phyloP scores from a whole-genome alignment of 306 rosid genomes.

The Biancaea sappan region DNA sequence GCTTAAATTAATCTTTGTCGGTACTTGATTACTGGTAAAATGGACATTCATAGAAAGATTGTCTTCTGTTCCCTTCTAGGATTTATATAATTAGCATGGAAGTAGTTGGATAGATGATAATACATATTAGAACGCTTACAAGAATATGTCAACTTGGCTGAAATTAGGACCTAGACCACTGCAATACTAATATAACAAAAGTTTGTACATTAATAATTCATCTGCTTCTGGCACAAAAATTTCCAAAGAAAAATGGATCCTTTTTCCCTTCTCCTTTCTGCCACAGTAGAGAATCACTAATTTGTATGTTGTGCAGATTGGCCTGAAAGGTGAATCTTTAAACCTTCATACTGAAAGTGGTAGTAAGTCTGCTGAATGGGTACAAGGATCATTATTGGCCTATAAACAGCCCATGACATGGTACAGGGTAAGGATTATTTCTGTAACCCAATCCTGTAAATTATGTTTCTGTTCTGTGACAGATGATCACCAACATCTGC shows the following conservation, averaged over 20 bases:
- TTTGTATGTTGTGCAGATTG: constrained; percentile 59
- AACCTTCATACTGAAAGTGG: constrained; percentile 61
- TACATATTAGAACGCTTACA: no score
- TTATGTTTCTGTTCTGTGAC: constrained; percentile 18
- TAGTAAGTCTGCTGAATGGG: constrained; percentile 63
- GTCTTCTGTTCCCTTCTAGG: neutral
- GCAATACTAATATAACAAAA: no score
- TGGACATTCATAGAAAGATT: neutral
- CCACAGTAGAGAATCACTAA: neutral
- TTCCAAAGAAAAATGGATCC: constrained; percentile 21
- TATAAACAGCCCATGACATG: constrained; percentile 71
- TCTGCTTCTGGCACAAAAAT: neutral
- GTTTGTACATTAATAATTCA: neutral
- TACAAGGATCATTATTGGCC: constrained; percentile 36
- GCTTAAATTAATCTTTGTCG: neutral
- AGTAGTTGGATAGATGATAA: neutral
- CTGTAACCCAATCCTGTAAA: neutral
- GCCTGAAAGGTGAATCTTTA: constrained; percentile 76
- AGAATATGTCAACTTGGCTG: no score
- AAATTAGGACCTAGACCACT: no score
- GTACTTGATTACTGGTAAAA: constrained; percentile 8
- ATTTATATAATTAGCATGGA: neutral
- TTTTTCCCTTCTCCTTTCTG: neutral
- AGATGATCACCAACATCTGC: constrained; percentile 3
- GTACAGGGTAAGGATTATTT: constrained; percentile 54